Percentiles rank a stretch among this genome's conserved stretches.
Conservation (phyloP, 1,284 basidiomycete species). For the Schizophyllum amplum region DNA sequence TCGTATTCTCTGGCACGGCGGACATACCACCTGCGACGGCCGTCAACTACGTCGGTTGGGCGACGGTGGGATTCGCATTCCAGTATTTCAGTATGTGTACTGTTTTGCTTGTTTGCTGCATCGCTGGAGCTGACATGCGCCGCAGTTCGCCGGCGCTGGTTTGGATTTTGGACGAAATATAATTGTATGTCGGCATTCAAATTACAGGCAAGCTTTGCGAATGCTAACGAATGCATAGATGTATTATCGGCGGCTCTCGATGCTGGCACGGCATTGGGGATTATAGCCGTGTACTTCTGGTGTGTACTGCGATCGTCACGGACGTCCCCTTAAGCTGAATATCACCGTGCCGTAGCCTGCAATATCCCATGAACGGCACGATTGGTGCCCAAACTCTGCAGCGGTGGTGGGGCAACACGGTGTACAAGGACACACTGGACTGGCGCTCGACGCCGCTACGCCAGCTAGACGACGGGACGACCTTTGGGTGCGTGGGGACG, state of each 20-base stretch:
- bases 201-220: slow-evolving; percentile 2
- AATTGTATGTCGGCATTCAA: slow-evolving; percentile 32
- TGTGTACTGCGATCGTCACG: slow-evolving; percentile 17
- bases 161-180: slow-evolving; percentile 20
- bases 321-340: slow-evolving; percentile 7
- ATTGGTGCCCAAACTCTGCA: slow-evolving; percentile 5
- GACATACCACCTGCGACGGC: slow-evolving; percentile 35
- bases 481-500: slow-evolving; percentile 9
- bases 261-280: slow-evolving; percentile 38
- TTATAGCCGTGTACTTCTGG: slow-evolving; percentile 44
- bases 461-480: slow-evolving; percentile 6
- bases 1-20: slow-evolving; percentile 27
- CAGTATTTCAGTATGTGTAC: slow-evolving; percentile 28
- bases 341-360: slow-evolving; percentile 7
- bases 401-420: slow-evolving; percentile 14
- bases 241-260: slow-evolving; percentile 44
- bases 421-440: slow-evolving; percentile 9
- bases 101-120: not conserved
- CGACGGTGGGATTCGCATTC: slow-evolving; percentile 49
- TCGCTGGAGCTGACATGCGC: not conserved
- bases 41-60: slow-evolving; percentile 34
- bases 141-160: not conserved
- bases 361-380: slow-evolving; percentile 9
- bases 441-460: slow-evolving; percentile 6
- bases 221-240: slow-evolving; percentile 31